Conservation (phyloP, 306 rosid genomes). For the Cicer cuneatum region DNA sequence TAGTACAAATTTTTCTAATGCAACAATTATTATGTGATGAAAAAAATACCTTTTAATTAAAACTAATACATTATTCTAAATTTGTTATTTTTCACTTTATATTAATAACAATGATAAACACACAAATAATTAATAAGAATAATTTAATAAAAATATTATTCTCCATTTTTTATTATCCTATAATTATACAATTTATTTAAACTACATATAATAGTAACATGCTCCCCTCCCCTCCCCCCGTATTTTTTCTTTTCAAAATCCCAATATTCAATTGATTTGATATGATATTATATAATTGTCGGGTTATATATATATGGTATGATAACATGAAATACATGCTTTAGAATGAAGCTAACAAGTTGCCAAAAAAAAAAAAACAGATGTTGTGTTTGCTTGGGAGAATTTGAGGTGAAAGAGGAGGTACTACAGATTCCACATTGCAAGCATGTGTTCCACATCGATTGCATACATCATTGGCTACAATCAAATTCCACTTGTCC, state of each 20-base stretch:
- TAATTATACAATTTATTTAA: too few relatives aligned
- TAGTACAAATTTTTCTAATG: too few relatives aligned
- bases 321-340: neutral
- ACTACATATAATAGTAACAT: neutral
- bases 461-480: constrained; percentile 87
- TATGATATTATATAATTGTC: neutral
- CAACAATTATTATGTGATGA: too few relatives aligned
- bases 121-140: too few relatives aligned
- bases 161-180: too few relatives aligned
- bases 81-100: too few relatives aligned
- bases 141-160: too few relatives aligned
- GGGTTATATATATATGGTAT: neutral
- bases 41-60: too few relatives aligned
- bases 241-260: neutral
- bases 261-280: constrained; percentile 2
- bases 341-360: constrained; percentile 2
- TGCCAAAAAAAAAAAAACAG: constrained; percentile 47
- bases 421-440: constrained; percentile 73
- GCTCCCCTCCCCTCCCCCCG: neutral
- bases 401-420: constrained; percentile 81
- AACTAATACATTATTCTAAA: too few relatives aligned
- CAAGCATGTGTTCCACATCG: constrained; percentile 84
- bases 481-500: constrained; percentile 85
- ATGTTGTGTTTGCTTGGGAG: constrained; percentile 90
- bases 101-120: too few relatives aligned